These are phyloP conservation scores for Fraxinus cuspidata DNA, from an alignment of 257 asterid species.

Conservation along the genomic window DNA sequence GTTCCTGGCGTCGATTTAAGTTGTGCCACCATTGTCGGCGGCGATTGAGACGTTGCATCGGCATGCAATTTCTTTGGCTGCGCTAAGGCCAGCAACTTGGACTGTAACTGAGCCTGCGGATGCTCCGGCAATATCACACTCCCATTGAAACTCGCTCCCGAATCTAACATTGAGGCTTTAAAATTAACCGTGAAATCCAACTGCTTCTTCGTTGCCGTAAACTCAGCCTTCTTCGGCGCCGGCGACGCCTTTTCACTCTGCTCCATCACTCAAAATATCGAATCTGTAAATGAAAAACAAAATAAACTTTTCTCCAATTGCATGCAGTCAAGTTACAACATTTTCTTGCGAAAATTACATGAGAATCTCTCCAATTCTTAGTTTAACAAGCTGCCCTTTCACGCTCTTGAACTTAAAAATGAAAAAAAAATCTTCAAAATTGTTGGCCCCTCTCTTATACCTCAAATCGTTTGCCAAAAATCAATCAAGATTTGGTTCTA, in stretches of 20 bases:
- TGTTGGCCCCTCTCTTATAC: background rate
- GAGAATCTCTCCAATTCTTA: background rate
- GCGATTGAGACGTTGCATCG: constrained; percentile 31
- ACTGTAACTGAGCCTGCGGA: constrained; percentile 51
- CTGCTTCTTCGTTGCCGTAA: constrained; percentile 61
- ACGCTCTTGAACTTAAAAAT: background rate
- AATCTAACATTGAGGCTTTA: constrained; percentile 21
- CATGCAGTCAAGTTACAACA: constrained; percentile 24
- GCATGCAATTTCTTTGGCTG: constrained; percentile 36
- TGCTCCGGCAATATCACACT: constrained; percentile 47
- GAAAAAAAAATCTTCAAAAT: background rate
- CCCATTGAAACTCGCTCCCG: constrained; percentile 26
- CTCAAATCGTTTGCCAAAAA: constrained; percentile 9
- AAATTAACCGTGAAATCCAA: constrained; percentile 54
- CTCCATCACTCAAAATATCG: constrained; percentile 42
- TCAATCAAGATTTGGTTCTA: constrained; percentile 11
- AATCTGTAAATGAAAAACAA: background rate
- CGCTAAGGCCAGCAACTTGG: constrained; percentile 46
- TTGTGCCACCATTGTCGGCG: constrained; percentile 32
- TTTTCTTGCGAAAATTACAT: constrained; percentile 2
- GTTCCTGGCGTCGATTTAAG: constrained; percentile 35
- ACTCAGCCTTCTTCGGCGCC: constrained; percentile 22
- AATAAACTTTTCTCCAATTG: background rate
- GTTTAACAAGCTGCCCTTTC: constrained; percentile 1
- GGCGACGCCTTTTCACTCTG: constrained; percentile 29